Conservation (phyloP, 352 stramenopile genomes). For the Blastocystis sp. region DNA sequence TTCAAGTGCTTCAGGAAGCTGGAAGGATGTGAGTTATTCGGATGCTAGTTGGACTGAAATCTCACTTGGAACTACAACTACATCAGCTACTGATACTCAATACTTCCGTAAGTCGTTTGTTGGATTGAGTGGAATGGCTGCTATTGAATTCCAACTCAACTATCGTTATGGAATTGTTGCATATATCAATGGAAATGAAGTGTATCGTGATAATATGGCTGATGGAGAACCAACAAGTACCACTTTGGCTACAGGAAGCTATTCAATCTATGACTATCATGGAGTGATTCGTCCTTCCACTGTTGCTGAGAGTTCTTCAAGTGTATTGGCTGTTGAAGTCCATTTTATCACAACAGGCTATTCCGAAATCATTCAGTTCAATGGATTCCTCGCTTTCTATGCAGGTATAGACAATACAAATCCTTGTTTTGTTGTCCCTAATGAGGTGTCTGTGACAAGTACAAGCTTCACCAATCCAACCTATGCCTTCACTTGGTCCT, state of each 20-base stretch:
- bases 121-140: background rate
- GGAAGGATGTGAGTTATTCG: background rate
- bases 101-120: conserved; percentile 36
- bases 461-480: no score
- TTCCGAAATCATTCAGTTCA: no score
- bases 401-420: no score
- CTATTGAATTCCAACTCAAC: conserved; percentile 8
- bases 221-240: background rate
- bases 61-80: background rate
- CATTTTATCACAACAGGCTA: no score
- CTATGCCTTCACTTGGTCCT: no score
- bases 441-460: background rate
- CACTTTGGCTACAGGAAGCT: background rate
- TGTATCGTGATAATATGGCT: background rate
- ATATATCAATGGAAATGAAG: no score
- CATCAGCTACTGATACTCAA: background rate
- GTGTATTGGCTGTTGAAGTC: no score
- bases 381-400: no score
- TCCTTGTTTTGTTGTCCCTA: background rate
- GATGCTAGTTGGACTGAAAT: conserved; percentile 7
- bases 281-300: no score
- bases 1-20: background rate
- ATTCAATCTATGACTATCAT: background rate
- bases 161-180: background rate
- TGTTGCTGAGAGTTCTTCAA: no score